Conservation (phyloP, 1,284 basidiomycete genomes). For the Thelephora terrestris region DNA sequence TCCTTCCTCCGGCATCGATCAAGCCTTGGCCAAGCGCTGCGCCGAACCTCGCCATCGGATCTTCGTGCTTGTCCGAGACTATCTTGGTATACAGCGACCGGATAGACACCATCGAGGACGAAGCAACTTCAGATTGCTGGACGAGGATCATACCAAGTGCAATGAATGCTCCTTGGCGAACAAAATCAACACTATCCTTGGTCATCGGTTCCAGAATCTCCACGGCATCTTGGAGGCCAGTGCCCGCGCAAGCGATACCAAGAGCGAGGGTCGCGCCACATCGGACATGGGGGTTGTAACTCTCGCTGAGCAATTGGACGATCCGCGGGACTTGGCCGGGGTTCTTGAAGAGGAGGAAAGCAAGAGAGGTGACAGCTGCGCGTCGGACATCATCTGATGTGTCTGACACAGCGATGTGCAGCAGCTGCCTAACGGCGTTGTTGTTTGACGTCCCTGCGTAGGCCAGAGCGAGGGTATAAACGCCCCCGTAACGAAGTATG, state of each 20-base stretch:
- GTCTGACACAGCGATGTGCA: slow-evolving; percentile 94
- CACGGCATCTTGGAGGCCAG: slow-evolving; percentile 89
- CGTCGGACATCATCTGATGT: slow-evolving; percentile 93
- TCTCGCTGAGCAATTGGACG: slow-evolving; percentile 91
- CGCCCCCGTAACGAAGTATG: slow-evolving; percentile 90
- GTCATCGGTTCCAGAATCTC: slow-evolving; percentile 95
- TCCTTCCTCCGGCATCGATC: slow-evolving; percentile 93
- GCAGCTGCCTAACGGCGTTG: slow-evolving; percentile 77
- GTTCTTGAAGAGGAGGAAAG: slow-evolving; percentile 93
- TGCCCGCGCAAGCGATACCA: slow-evolving; percentile 95
- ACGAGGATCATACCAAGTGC: slow-evolving; percentile 93
- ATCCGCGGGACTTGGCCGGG: slow-evolving; percentile 90
- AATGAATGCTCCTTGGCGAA: slow-evolving; percentile 94
- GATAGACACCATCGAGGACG: slow-evolving; percentile 69
- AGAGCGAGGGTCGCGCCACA: slow-evolving; percentile 92
- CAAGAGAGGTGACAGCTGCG: slow-evolving; percentile 89
- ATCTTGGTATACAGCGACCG: slow-evolving; percentile 83
- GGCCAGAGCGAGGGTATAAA: slow-evolving; percentile 89
- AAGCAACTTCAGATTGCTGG: slow-evolving; percentile 85
- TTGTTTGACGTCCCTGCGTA: slow-evolving; percentile 95
- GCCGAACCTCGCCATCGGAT: slow-evolving; percentile 94
- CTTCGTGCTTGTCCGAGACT: slow-evolving; percentile 91
- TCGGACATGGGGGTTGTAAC: slow-evolving; percentile 96
- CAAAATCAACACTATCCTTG: slow-evolving; percentile 93
- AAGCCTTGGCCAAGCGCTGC: slow-evolving; percentile 91